Conservation (phyloP, 768 basidiomycete genomes). For the Rhodotorula paludigena region DNA sequence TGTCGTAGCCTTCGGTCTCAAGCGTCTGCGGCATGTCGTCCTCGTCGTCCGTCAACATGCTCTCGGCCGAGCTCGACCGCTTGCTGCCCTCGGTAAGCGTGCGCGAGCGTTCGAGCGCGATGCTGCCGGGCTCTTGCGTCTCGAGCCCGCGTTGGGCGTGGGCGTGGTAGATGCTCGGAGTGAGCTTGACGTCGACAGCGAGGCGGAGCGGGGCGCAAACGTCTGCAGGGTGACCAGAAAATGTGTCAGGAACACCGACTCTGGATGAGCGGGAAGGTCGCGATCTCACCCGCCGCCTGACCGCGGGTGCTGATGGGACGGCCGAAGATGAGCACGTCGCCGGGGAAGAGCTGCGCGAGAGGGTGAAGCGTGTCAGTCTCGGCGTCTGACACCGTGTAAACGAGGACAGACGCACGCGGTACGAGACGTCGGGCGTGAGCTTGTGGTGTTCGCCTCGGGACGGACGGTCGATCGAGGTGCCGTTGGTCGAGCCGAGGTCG, state of each 20-base stretch:
- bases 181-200: neutral
- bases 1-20: no score
- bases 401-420: neutral
- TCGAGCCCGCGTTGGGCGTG: no score
- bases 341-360: neutral
- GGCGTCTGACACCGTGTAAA: no score
- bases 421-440: neutral
- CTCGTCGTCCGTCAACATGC: neutral
- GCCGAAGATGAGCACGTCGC: conserved; percentile 19
- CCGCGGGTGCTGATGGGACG: neutral
- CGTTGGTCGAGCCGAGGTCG: conserved; percentile 21
- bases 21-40: neutral
- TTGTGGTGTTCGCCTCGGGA: neutral
- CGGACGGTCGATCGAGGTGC: neutral
- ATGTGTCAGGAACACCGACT: no score
- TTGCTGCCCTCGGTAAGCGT: neutral
- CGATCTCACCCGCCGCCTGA: neutral
- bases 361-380: neutral
- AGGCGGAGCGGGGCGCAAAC: neutral
- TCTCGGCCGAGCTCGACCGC: neutral
- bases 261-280: neutral
- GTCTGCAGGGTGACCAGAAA: neutral
- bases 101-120: neutral
- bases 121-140: neutral
- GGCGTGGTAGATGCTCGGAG: neutral